A percentile compares a stretch with the other conserved stretches of the same genome.
Evolutionary conservation across 106 monocot species (phyloP).

Genomic region (Chionographis japonica): DNA sequence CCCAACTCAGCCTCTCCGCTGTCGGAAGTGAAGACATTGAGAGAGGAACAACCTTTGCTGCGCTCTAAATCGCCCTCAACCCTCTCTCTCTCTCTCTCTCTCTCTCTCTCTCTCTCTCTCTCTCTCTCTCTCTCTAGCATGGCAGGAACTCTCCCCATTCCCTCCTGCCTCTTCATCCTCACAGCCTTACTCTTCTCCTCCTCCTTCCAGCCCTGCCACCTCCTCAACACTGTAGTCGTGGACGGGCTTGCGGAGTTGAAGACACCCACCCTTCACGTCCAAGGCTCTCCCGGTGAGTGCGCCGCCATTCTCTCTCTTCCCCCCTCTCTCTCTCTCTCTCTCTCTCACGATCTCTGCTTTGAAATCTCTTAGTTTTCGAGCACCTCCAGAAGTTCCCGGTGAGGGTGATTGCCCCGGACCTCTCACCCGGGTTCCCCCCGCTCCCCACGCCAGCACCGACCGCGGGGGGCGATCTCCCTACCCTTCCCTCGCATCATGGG

Average conservation of each 20-base stretch:
- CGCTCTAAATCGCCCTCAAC: too few species aligned
- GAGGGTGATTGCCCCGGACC: conserved; percentile 11
- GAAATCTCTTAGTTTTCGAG: conserved; percentile 15
- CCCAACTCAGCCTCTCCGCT: too few species aligned
- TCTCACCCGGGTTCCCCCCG: conserved; percentile 3
- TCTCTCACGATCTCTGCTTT: neutral
- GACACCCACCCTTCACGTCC: conserved; percentile 9
- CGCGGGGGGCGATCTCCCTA: conserved; percentile 30
- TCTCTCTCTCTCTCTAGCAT: too few species aligned
- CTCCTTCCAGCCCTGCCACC: neutral
- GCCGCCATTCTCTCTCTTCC: neutral
- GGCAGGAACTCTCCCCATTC: too few species aligned
- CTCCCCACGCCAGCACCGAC: conserved; percentile 32
- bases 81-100: too few species aligned
- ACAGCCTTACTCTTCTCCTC: neutral
- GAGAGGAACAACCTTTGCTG: too few species aligned
- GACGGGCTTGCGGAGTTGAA: conserved; percentile 10
- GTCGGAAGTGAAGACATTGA: too few species aligned
- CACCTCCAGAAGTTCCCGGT: conserved; percentile 19
- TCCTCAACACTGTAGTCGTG: neutral
- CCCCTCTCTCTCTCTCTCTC: neutral
- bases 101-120: too few species aligned
- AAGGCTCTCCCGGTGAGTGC: conserved; percentile 24
- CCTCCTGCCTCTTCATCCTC: too few species aligned
- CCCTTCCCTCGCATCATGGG: conserved; percentile 5